Conservation (phyloP, 2,329 filamentous ascomycete genomes). For the Sporothrix pseudoabietina region DNA sequence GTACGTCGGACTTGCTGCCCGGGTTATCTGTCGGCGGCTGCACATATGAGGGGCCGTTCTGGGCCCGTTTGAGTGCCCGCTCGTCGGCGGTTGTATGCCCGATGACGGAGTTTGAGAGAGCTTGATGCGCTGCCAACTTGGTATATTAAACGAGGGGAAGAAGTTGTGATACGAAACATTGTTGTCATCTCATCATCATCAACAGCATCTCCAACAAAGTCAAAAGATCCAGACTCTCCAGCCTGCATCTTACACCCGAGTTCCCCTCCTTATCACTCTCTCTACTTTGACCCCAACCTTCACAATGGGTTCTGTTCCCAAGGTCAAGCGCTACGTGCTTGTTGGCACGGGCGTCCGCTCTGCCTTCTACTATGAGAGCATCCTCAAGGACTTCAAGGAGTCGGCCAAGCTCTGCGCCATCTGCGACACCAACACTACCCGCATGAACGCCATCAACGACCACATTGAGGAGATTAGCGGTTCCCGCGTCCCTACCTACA, state of each 20-base stretch:
- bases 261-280: not conserved
- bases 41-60: not conserved
- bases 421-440: conserved; percentile 63
- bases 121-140: not conserved
- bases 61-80: not conserved
- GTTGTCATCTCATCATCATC: not conserved
- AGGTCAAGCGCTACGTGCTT: conserved; percentile 53
- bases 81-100: not conserved
- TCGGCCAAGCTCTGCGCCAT: conserved; percentile 58
- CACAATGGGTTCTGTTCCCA: conserved; percentile 5
- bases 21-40: not conserved
- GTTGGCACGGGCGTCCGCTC: conserved; percentile 62
- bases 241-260: not conserved
- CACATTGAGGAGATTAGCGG: conserved; percentile 52
- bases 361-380: conserved; percentile 63
- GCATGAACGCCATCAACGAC: conserved; percentile 58
- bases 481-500: conserved; percentile 54
- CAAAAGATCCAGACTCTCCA: not conserved
- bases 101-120: conserved; percentile 1
- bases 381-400: conserved; percentile 53
- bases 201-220: not conserved
- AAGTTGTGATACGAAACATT: not conserved
- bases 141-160: not conserved
- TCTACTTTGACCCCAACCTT: not conserved
- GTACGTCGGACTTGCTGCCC: not conserved